Conservation (phyloP, 176 grass and related monocot genomes). For the Oryza longistaminata region DNA sequence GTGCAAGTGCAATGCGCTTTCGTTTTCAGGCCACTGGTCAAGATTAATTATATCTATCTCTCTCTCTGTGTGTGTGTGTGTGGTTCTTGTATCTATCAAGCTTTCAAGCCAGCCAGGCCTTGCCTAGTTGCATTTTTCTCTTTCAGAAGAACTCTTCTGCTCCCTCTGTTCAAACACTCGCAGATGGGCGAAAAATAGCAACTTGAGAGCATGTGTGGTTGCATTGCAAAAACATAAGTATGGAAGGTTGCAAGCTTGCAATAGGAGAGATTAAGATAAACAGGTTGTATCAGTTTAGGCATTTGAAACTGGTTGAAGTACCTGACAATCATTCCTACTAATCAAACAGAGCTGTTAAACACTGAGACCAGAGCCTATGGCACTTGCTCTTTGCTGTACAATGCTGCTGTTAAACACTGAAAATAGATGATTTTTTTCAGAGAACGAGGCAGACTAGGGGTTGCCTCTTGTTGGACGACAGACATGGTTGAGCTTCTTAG, state of each 20-base stretch:
- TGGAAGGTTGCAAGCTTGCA: no score
- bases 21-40: neutral
- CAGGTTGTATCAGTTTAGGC: neutral
- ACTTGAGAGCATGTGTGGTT: neutral
- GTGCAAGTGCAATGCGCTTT: neutral
- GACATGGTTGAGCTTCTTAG: slow-evolving; percentile 87
- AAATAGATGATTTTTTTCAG: neutral
- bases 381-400: slow-evolving; percentile 22
- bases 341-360: neutral
- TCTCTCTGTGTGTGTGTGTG: no score
- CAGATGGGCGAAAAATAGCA: neutral
- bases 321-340: neutral
- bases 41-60: no score
- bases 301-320: neutral
- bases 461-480: slow-evolving; percentile 83
- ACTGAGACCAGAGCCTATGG: neutral
- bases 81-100: neutral
- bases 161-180: neutral
- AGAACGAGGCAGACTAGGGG: slow-evolving; percentile 10
- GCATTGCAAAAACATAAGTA: neutral
- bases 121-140: neutral
- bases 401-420: no score
- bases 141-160: neutral
- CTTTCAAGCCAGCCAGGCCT: neutral
- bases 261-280: neutral